These are phyloP conservation scores for Orbilia brochopaga DNA, from an alignment of 2,329 filamentous ascomycete species.

Conservation along the genomic window DNA sequence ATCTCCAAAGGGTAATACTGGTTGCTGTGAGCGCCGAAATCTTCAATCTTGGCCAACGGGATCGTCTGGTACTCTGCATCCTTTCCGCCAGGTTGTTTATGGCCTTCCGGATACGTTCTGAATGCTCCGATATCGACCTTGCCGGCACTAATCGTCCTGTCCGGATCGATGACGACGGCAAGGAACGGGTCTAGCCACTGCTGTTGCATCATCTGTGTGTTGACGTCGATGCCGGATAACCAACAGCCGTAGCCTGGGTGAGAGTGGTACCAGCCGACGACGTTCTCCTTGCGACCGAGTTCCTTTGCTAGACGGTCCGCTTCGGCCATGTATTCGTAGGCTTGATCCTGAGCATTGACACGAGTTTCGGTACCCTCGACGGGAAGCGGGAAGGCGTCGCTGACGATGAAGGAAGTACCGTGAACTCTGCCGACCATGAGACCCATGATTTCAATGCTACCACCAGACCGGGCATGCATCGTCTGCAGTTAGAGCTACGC, in stretches of 20 bases:
- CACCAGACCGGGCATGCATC: constrained; percentile 96
- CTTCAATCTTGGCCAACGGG: constrained; percentile 88
- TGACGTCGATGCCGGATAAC: constrained; percentile 94
- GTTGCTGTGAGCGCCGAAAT: constrained; percentile 90
- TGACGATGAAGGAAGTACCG: constrained; percentile 83
- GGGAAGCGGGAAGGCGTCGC: constrained; percentile 88
- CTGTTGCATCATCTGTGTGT: constrained; percentile 85
- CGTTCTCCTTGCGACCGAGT: constrained; percentile 81
- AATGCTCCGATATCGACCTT: constrained; percentile 98
- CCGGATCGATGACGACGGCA: constrained; percentile 93
- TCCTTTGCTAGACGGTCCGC: constrained; percentile 75
- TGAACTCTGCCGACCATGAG: constrained; percentile 89
- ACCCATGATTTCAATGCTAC: constrained; percentile 93
- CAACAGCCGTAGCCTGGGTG: constrained; percentile 98
- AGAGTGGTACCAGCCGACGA: constrained; percentile 96
- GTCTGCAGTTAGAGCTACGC: constrained; percentile 23
- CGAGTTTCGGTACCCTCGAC: constrained; percentile 98
- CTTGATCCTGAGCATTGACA: constrained; percentile 93
- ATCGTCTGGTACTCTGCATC: constrained; percentile 75
- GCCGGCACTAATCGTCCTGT: constrained; percentile 89
- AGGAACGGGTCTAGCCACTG: constrained; percentile 86
- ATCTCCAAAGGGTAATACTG: constrained; percentile 92
- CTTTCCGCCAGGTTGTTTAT: constrained; percentile 65
- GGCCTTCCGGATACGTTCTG: constrained; percentile 80
- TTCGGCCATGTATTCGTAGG: constrained; percentile 94